Evolutionary conservation across 805 yeast species (phyloP), one percentile per base, ranked within the genome.

Genomic region (Scheffersomyces coipomensis): DNA sequence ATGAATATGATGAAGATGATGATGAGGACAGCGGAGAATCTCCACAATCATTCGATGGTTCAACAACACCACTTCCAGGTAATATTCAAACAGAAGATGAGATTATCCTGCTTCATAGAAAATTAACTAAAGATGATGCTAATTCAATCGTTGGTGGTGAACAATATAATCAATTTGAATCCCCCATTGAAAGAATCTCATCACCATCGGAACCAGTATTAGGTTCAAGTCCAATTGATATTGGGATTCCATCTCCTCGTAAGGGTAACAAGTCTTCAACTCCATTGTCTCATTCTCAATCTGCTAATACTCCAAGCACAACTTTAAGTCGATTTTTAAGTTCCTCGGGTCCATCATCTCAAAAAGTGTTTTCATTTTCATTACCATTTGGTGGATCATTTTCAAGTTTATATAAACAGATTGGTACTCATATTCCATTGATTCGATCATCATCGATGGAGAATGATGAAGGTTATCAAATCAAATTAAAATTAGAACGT

Each of bases 381-480:
- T 64, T 81, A 37, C 86, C 86, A 3, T 77, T 81, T 51, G 81
- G 79, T 7, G 73, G 75, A 16, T 39, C 60, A n/a, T 40, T 56
- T 11, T 42, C 47, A 21, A 68, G 66, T 31, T 36, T 69, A 27
- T 55, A 51, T 16, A 55, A 48, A 25, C 57, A 60, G 23, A 37
- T 54, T 29, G 58, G 50, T n/a, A 34, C 24, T 37, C 40, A 33
- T 29, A 24, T 38, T 6, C 39, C 35, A 11, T 25, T 39, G 33
- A 40, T 33, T 45, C 41, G 33, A 44, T 41, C 29, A 42, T 41
- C 22, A 42, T 24, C 45, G 31, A 47, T 49, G 38, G 37, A 27
- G 57, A 22, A 39, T 18, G 34, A 39, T 10, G 40, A 49, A 22
- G 37, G 35, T 3, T 36, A 64, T 25, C 67, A 62, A 17, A 59